phyloP scores from a whole-genome alignment of 2,329 filamentous ascomycete genomes.

The Colletotrichum sansevieriae region DNA sequence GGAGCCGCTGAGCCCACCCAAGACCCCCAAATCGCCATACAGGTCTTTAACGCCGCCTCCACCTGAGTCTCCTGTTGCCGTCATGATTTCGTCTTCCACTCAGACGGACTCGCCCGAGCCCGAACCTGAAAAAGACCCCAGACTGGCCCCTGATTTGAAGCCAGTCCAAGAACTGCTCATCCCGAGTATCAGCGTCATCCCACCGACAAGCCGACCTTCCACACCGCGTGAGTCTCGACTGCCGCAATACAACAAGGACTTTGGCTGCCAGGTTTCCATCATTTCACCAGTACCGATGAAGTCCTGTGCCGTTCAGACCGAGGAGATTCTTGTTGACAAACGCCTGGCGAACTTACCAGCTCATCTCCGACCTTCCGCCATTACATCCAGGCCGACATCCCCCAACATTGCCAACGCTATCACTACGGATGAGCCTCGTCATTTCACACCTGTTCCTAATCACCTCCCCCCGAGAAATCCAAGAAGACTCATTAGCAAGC shows the following conservation, averaged over 20 bases:
- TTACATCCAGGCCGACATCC: constrained; percentile 72
- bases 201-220: constrained; percentile 85
- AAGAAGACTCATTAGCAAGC: constrained; percentile 63
- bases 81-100: constrained; percentile 69
- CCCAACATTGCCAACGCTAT: constrained; percentile 56
- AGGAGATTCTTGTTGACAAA: constrained; percentile 88
- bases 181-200: constrained; percentile 91
- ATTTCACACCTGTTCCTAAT: constrained; percentile 66
- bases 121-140: constrained; percentile 43
- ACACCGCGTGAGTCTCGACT: constrained; percentile 81
- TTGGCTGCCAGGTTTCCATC: constrained; percentile 81
- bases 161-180: constrained; percentile 64
- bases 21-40: constrained; percentile 69
- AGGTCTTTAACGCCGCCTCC: constrained; percentile 57
- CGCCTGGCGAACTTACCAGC: constrained; percentile 80
- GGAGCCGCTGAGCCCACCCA: constrained; percentile 73
- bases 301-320: constrained; percentile 80
- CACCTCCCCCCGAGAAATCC: constrained; percentile 72
- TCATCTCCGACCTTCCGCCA: constrained; percentile 83
- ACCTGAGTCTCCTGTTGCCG: constrained; percentile 50
- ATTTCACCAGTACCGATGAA: constrained; percentile 63
- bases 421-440: constrained; percentile 53
- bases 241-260: constrained; percentile 85
- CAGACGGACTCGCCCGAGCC: constrained; percentile 65
- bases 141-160: constrained; percentile 32